phyloP scores from a whole-genome alignment of 768 basidiomycete species.

The Cyclocybe cylindracea region DNA sequence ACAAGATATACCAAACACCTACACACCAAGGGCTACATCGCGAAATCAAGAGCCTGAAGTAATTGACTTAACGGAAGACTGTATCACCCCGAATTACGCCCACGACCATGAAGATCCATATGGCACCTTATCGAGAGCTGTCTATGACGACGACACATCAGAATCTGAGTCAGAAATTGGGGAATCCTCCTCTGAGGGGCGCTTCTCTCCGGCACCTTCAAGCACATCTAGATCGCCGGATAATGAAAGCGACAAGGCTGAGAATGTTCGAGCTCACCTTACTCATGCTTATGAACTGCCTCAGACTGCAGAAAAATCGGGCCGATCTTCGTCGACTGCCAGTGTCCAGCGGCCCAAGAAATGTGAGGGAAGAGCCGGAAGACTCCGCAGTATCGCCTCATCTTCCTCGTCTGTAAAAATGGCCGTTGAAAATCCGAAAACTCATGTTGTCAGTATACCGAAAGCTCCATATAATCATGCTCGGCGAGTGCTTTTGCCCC shows the following conservation, averaged over 20 bases:
- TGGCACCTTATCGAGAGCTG: conserved; percentile 2
- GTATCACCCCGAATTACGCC: background rate
- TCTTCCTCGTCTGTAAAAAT: too few species aligned
- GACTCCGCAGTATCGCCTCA: too few species aligned
- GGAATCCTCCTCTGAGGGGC: background rate
- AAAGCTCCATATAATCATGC: conserved; percentile 24
- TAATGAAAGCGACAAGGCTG: background rate
- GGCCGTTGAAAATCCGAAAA: background rate
- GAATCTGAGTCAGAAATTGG: conserved; percentile 1
- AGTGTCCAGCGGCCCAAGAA: too few species aligned
- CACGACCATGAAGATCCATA: conserved; percentile 1
- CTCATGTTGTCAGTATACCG: conserved; percentile 13
- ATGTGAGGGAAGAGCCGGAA: too few species aligned
- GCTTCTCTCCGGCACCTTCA: too few species aligned
- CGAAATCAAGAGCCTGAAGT: background rate
- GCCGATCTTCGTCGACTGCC: too few species aligned
- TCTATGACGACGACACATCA: conserved; percentile 5
- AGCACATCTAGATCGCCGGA: background rate
- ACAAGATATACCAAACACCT: background rate
- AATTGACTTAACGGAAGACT: conserved; percentile 3
- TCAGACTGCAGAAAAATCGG: background rate
- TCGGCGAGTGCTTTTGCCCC: conserved; percentile 27
- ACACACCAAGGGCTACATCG: background rate
- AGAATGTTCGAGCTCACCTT: background rate
- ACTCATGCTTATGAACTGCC: background rate